Evolutionary conservation across 106 monocot species (phyloP), one percentile per base, ranked within the genome.

Genomic region (Cymbidium sinense): DNA sequence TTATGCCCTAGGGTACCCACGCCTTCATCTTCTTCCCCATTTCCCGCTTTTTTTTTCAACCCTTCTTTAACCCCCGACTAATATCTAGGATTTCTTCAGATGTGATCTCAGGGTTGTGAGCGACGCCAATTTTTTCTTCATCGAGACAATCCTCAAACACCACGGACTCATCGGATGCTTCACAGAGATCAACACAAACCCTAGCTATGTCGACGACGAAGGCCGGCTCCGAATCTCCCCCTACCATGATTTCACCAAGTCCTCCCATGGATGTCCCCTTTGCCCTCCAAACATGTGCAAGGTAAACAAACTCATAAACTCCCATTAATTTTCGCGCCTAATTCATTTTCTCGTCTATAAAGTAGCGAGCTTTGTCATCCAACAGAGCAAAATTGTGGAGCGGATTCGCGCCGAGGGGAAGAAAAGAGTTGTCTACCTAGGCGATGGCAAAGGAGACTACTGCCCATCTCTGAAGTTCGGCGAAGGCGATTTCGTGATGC

Each of bases 201-300:
- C 94, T 1, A 74, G 88, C 70, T 81, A 36, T 52, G 84, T 94
- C 4, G 96, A 94, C 79, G 88, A 82, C 12, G 84, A 88, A 29
- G 91, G 96, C 23, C 86, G 80, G 82, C 86, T 98, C 2, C 85
- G 88, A 71, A 90, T 98, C 17, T 75, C 74, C 1, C 94, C 96
- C 23, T 88, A 50, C 82, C 91, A 91, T 79, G 96, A 96, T 71
- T 88, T 94, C 77, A 37, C 75, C 79, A 67, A 29, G 39, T 82
- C 79, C 12, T 51, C 85, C 1, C 93, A 93, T 80, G 90, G 85
- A 18, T 98, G 94, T 79, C 73, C 76, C 17, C 77, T 85, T 64
- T 95, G 95, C 95, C 95, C 95, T 47, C 92, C 90, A 23, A 95
- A 95, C 73, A 95, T 92, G 95, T 95, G 95, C 90, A 95, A 95